Evolutionary conservation across 1,139 yeast genomes (phyloP).

Genomic region (Debaryomycetaceae sp.): DNA sequence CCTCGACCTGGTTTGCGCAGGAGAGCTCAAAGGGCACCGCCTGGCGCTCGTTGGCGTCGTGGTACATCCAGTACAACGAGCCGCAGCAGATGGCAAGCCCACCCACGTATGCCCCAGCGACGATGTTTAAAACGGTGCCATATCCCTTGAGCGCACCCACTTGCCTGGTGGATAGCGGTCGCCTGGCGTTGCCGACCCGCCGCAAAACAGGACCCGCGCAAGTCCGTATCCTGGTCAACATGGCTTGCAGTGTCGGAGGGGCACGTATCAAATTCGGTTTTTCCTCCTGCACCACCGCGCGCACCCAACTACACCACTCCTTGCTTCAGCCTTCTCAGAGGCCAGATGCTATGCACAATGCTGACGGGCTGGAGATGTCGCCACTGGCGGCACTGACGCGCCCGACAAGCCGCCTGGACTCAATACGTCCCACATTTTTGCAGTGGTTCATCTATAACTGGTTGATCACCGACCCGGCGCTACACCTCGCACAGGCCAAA

Average conservation of each 20-base stretch:
- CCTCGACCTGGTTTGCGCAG: slow-evolving; percentile 29
- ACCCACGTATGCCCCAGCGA: slow-evolving; percentile 44
- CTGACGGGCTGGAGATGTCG: no score
- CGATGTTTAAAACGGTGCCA: slow-evolving; percentile 31
- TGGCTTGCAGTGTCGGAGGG: no score
- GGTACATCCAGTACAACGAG: slow-evolving; percentile 36
- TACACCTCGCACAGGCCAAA: slow-evolving; percentile 13
- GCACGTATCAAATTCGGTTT: no score
- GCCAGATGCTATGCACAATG: no score
- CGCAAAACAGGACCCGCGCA: no score
- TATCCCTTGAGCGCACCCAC: slow-evolving; percentile 28
- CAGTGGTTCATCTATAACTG: slow-evolving; percentile 34
- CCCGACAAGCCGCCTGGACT: not conserved
- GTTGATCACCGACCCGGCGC: slow-evolving; percentile 40
- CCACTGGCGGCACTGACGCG: no score
- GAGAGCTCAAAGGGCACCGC: slow-evolving; percentile 38
- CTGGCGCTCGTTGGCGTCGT: slow-evolving; percentile 39
- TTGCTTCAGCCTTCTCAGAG: slow-evolving; percentile 4
- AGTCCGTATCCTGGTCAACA: no score
- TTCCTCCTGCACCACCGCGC: no score
- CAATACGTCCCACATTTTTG: slow-evolving; percentile 10
- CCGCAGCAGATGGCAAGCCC: slow-evolving; percentile 37
- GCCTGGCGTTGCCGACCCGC: no score
- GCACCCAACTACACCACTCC: slow-evolving; percentile 17
- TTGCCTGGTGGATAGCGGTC: no score